Evolutionary conservation across 441 rosid species (phyloP).

Genomic region (Croton laevigatus): DNA sequence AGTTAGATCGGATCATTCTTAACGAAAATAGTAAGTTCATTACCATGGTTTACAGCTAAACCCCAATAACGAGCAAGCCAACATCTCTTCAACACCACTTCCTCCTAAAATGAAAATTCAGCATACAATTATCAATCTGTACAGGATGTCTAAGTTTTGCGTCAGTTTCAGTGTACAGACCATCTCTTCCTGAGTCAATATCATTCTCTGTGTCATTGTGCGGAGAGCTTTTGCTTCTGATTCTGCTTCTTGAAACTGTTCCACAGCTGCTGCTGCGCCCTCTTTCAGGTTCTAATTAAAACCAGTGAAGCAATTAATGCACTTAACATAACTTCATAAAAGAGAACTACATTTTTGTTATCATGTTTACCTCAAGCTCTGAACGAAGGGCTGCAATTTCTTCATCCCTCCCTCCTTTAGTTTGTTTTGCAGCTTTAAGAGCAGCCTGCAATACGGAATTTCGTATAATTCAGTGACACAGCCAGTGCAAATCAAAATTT

Average conservation of each 20-base stretch:
- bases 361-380: conserved; percentile 62
- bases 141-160: conserved; percentile 18
- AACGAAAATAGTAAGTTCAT: conserved; percentile 19
- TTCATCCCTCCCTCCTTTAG: conserved; percentile 64
- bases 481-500: background rate
- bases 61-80: conserved; percentile 99
- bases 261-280: conserved; percentile 51
- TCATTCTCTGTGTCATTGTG: conserved; percentile 82
- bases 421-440: conserved; percentile 74
- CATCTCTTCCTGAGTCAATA: conserved; percentile 95
- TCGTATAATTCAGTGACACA: conserved; percentile 11
- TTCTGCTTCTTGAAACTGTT: conserved; percentile 75
- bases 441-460: conserved; percentile 43
- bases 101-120: conserved; percentile 58
- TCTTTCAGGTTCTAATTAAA: conserved; percentile 62
- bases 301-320: conserved; percentile 13
- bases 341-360: conserved; percentile 12
- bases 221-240: conserved; percentile 72
- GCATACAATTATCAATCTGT: conserved; percentile 26
- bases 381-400: conserved; percentile 63
- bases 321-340: conserved; percentile 20
- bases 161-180: conserved; percentile 37
- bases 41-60: conserved; percentile 88
- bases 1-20: conserved; percentile 4
- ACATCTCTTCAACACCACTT: conserved; percentile 97